Evolutionary conservation across 2,329 filamentous ascomycete species (phyloP).

Genomic region (Xylaria sp.): DNA sequence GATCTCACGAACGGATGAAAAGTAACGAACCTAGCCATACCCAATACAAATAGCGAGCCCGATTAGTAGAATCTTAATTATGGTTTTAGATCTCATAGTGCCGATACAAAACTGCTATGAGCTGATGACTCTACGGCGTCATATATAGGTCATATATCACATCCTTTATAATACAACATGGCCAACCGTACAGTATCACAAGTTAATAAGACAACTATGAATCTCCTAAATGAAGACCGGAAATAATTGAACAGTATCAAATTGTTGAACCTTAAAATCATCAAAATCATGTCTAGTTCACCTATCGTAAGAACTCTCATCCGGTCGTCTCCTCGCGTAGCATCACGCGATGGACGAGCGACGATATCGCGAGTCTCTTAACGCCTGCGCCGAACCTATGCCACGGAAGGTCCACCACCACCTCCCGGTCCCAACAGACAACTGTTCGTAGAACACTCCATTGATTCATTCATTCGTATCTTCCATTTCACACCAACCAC

Average conservation of each 20-base stretch:
- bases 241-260: background rate
- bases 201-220: too few species aligned
- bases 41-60: background rate
- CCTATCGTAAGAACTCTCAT: constrained; percentile 19
- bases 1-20: constrained; percentile 6
- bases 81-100: background rate
- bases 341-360: constrained; percentile 5
- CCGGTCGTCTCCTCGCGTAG: constrained; percentile 6
- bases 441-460: constrained; percentile 23
- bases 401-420: constrained; percentile 15
- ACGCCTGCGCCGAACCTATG: constrained; percentile 26
- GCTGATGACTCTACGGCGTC: constrained; percentile 15
- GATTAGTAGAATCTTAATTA: background rate
- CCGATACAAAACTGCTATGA: background rate
- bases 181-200: background rate
- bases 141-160: constrained; percentile 27
- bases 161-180: background rate
- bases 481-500: too few species aligned
- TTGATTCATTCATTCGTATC: background rate
- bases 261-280: background rate
- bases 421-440: constrained; percentile 28
- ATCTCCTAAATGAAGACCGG: background rate
- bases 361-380: background rate
- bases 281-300: constrained; percentile 14
- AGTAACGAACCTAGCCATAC: background rate